Evolutionary conservation across 2,329 filamentous ascomycete species (phyloP), one percentile per base, ranked within the genome.

Genomic region (Alternaria sp.): DNA sequence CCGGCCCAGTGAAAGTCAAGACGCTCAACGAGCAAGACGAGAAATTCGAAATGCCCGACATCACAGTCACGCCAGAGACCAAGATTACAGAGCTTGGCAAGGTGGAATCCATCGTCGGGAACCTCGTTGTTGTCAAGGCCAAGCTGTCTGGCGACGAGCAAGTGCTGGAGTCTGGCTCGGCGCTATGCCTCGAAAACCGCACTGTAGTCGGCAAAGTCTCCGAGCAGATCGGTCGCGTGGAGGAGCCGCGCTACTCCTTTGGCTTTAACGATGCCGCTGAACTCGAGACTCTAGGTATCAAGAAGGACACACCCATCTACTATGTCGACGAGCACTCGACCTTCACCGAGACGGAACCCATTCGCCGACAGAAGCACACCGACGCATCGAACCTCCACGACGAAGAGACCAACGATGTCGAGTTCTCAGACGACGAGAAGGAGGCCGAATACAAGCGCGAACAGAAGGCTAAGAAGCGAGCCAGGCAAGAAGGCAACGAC

Each of bases 341-440:
- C 0, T 96, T 91, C 72, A 93, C 97, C 59, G 96, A 97, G 75
- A 97, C 95, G 0, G 88, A 96, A 77, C 89, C 90, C 7, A 83
- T 98, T 61, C 92, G 91, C 79, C 87, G 85, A 56, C 78, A 91
- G 73, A 98, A 97, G 82, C 93, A 94, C 63, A 96, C 93, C 10
- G 96, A 99, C 79, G 95, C 96, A 9, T 97, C 93, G 55, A 98
- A 98, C 77, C 86, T 97, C 58, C 92, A 97, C 79, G 96, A 98
- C 71, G 96, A 99, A 79, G 95, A 98, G 81, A 87, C 92, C 30
- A 92, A 97, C 41, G 95, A 98, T 77, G 87, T 93, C 71, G 96
- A 98, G 76, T 98, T 98, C 78, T 97, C 95, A 0, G 96, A 99
- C 71, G 96, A 99, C 73, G 96, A 99, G 81, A 92, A 92, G 71